Evolutionary conservation across 441 rosid genomes (phyloP).

Genomic region (Manihot esculenta): DNA sequence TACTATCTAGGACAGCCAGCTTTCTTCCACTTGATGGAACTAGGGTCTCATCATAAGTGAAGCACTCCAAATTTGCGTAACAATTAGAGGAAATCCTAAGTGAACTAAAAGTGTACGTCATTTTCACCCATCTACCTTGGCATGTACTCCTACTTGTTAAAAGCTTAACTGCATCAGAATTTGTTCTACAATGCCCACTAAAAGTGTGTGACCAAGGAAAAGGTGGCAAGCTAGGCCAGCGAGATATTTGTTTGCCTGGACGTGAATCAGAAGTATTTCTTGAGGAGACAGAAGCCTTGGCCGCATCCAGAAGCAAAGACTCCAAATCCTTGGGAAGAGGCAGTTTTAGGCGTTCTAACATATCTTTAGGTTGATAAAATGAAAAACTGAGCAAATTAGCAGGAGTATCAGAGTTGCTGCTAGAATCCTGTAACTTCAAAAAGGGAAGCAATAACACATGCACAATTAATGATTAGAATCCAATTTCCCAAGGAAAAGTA

Average conservation of each 20-base stretch:
- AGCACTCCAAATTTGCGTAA: slow-evolving; percentile 58
- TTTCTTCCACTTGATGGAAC: slow-evolving; percentile 50
- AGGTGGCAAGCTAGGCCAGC: slow-evolving; percentile 59
- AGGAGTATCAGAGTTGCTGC: slow-evolving; percentile 41
- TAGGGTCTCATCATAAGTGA: slow-evolving; percentile 61
- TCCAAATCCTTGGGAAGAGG: slow-evolving; percentile 81
- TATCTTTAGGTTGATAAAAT: slow-evolving; percentile 51
- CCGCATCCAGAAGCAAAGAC: slow-evolving; percentile 75
- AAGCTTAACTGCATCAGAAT: slow-evolving; percentile 66
- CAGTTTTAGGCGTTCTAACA: slow-evolving; percentile 66
- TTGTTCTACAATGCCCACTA: slow-evolving; percentile 63
- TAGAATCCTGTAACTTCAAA: slow-evolving; percentile 47
- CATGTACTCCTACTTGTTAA: slow-evolving; percentile 59
- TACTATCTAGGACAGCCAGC: slow-evolving; percentile 25
- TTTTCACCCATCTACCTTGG: slow-evolving; percentile 87
- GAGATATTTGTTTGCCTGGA: slow-evolving; percentile 58
- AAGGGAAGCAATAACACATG: slow-evolving; percentile 8
- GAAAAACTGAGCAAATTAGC: slow-evolving; percentile 45
- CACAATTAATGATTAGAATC: slow-evolving; percentile 15
- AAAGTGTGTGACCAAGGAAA: slow-evolving; percentile 87
- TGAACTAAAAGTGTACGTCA: slow-evolving; percentile 34
- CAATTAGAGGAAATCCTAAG: slow-evolving; percentile 34
- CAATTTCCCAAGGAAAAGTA: slow-evolving; percentile 14
- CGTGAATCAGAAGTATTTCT: slow-evolving; percentile 63
- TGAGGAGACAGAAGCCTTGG: slow-evolving; percentile 60